Base-by-base conservation (phyloP, 208 protist genomes). In the Crithidia sp. region DNA sequence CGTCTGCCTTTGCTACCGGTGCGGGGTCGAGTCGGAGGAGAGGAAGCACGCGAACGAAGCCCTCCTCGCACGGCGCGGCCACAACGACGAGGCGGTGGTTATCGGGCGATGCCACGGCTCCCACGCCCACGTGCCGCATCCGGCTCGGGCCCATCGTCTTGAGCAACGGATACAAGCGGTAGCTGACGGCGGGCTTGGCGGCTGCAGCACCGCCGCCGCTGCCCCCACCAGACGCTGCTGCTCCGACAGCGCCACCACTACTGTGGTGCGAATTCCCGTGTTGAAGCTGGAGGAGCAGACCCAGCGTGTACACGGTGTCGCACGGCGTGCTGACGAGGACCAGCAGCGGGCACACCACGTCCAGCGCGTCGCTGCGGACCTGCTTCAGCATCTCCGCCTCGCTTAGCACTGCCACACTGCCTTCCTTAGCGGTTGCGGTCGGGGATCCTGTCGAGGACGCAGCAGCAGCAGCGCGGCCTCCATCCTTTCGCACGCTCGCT, bases 1-100 rank as follows among this genome's bases (percentile, higher is more conserved):
- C 28, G 28, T 40, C 58, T 19, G 40, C 8, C 28, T 10, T 64
- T 4, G 68, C 54, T 52, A 39, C 44, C 10, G 60, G 39, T 3
- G 65, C 53, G 0, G 65, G 6, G 19, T 70, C 65, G 4, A 70
- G 17, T 0, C 55, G 55, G 13, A 71, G 58, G 3, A 79, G 64
- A 9, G 60, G 62, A 44, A 74, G 59, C 57, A 89, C 63, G n/a
- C 75, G 82, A 56, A 89, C 77, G 67, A 92, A 89, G 59, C 87
- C 87, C 47, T 92, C 87, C 36, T 87, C 87, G 59, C 87, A 88
- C 40, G 82, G 71, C 63, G 71, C 84, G 6, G 81, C 74, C 16
- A 92, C 54, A 17, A 85, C 78, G 28, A 81, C 74, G 10, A 73
- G 77, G 3, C 74, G 74, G 7, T 52, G 58, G 67, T 88, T 88